Base-by-base conservation (phyloP, 257 asterid species). In the Cinchona pubescens region DNA sequence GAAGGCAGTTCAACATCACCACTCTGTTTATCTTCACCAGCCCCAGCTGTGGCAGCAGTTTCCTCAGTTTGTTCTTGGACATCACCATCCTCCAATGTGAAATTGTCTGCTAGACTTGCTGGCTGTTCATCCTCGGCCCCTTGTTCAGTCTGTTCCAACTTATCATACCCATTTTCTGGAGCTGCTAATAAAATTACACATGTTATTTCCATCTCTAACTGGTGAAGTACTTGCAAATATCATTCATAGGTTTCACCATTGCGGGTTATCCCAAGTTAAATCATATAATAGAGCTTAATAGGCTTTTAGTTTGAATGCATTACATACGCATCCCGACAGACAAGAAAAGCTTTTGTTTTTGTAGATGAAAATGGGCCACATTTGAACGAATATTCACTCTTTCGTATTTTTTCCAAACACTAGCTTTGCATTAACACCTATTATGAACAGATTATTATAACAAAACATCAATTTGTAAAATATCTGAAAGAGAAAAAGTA, bases 21-120 rank as follows among this genome's bases (percentile, higher is more conserved):
- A 43, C 72, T 68, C 67, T 67, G 73, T 32, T 72, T 73, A 74
- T 76, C 73, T 70, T 42, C 77, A 37, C 55, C 67, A 79, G 80
- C 81, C 66, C 61, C 51, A 29, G 4, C 75, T 35, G 68, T 67
- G 30, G 63, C 80, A 6, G 69, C 16, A 53, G 83, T 69, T 63
- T 85, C 94, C 23, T 42, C 56, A 5, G 71, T n/a, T 75, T 81
- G 80, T 71, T 85, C 90, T 67, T 77, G 83, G 74, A 21, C 85
- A 51, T 76, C 79, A 49, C 72, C 82, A 61, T 30, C 77, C 56
- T 51, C 63, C 60, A 69, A 62, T 46, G 69, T 78, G 72, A 30
- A 73, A 79, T 55, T 66, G 13, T 80, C 75, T 69, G 69, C 86
- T 51, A 63, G 81, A 69, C 77, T 10, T 68, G 49, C 64, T 23